Evolutionary conservation across 129 eudicot genomes (phyloP).

Genomic region (Calendula officinalis): DNA sequence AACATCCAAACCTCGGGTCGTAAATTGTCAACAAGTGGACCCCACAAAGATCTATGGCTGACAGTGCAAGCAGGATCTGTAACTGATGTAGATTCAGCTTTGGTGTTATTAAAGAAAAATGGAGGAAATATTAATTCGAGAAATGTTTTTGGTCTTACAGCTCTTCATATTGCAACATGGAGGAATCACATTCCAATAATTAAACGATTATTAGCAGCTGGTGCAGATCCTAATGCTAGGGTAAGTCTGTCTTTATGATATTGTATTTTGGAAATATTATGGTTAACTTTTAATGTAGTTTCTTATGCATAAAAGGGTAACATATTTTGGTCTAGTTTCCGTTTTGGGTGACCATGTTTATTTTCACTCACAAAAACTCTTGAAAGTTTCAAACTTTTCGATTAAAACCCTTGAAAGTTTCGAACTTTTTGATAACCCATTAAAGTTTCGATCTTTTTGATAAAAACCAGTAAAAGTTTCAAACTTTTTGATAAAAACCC

Average conservation of each 20-base stretch:
- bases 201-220: conserved; percentile 85
- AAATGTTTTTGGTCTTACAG: conserved; percentile 80
- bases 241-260: conserved; percentile 43
- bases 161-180: conserved; percentile 95
- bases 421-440: background rate
- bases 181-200: conserved; percentile 87
- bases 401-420: background rate
- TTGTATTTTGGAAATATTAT: conserved; percentile 12
- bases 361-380: background rate
- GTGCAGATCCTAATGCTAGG: conserved; percentile 99
- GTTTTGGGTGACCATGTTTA: conserved; percentile 1
- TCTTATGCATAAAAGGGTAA: conserved; percentile 2
- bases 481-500: background rate
- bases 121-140: conserved; percentile 87
- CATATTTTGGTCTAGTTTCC: background rate
- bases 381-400: background rate
- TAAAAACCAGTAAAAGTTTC: background rate
- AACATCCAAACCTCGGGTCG: conserved; percentile 54
- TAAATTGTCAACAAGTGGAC: conserved; percentile 34
- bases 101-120: conserved; percentile 68
- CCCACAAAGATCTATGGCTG: conserved; percentile 71
- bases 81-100: conserved; percentile 69
- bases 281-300: background rate
- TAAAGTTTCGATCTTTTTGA: background rate
- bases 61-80: conserved; percentile 68